Base-by-base conservation (phyloP, 164 flowering plant genomes). In the Brasenia schreberi region DNA sequence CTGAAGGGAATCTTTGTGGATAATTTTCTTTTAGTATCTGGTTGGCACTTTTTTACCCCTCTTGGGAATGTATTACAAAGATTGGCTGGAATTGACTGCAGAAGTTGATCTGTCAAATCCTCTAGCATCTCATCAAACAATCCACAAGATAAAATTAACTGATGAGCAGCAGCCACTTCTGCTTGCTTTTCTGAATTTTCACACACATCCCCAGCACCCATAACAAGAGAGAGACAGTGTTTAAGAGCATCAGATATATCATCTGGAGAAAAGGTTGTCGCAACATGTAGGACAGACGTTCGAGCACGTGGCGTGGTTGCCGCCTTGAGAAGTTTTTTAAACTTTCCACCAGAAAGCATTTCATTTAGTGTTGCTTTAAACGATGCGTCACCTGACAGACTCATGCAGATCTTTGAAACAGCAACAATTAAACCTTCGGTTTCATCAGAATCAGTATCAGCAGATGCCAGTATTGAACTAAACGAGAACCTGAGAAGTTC, bases 151-250 rank as follows among this genome's bases (percentile, higher is more conserved):
- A 85, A 52, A 70, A 90, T 68, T 73, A 92, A 74, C 73, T 82
- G 85, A 67, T 92, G 97, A 70, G 79, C 92, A 65, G 86, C 80
- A 71, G 91, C 84, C 66, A 88, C 86, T 81, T 80, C 84, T 70
- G 74, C 81, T 81, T 95, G 97, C 76, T 66, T 80, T 68, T 86
- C 89, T n/a, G 66, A 69, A 75, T 79, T 72, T 66, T 73, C 85
- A 53, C 78, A 71, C 76, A 95, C 74, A 71, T 80, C 81, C 63
- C 67, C 66, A 72, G 88, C 87, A 44, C 83, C 72, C 18, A 71
- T 80, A 58, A 88, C 69, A 59, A 80, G 58, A 59, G 7, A 65
- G 79, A 85, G 77, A 78, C 90, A 84, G 65, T 82, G 77, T 63
- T 81, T 76, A 64, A 85, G 72, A 76, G 88, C 78, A 19, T 63